Conservation (phyloP, 129 eudicot genomes). For the Pittosporum tobira region DNA sequence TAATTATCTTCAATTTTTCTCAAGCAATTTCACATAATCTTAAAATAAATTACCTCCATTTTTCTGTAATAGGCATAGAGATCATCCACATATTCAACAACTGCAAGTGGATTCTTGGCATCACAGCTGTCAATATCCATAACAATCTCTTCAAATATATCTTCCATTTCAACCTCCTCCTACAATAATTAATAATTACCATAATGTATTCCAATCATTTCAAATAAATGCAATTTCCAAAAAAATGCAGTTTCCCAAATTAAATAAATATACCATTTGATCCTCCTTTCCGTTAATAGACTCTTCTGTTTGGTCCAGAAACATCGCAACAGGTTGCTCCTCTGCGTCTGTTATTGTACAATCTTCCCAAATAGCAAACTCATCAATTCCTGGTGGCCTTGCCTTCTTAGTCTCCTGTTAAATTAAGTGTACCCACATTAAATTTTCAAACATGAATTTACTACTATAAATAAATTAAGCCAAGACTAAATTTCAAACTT, state of each 20-base stretch:
- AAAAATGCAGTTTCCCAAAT: too few species aligned
- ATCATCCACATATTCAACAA: conserved; percentile 55
- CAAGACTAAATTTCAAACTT: background rate
- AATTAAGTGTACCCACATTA: too few species aligned
- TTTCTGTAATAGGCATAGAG: conserved; percentile 39
- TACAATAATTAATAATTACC: conserved; percentile 10
- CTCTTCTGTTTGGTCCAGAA: conserved; percentile 40
- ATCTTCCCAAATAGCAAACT: conserved; percentile 45
- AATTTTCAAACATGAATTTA: background rate
- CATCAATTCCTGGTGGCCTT: conserved; percentile 24
- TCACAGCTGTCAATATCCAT: conserved; percentile 49
- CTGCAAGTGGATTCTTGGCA: conserved; percentile 43
- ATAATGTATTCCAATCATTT: too few species aligned
- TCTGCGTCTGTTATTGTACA: conserved; percentile 31
- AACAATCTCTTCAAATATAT: conserved; percentile 38
- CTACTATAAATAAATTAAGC: background rate
- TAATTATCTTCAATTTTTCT: too few species aligned
- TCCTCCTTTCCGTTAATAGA: conserved; percentile 28
- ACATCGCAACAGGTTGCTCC: conserved; percentile 58
- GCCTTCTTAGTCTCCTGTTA: conserved; percentile 43
- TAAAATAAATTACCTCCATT: conserved; percentile 41
- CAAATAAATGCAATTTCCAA: too few species aligned
- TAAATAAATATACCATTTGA: conserved; percentile 38
- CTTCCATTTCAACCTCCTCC: conserved; percentile 61
- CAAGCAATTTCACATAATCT: too few species aligned